Conservation (phyloP, 1,139 yeast genomes). For the Yamadazyma songkhlaensis region DNA sequence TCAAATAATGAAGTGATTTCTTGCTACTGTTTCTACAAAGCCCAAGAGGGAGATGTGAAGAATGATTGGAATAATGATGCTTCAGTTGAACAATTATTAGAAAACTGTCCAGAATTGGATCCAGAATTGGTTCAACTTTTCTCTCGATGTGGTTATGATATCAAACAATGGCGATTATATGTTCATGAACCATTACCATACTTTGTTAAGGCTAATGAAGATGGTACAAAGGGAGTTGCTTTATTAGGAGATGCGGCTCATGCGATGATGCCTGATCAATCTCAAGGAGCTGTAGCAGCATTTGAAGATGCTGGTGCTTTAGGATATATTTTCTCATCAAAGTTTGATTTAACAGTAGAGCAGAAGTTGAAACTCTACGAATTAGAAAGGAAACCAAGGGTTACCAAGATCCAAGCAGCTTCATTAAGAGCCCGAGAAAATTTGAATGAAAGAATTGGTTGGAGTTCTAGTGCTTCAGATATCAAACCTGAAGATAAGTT, state of each 20-base stretch:
- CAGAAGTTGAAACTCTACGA: conserved; percentile 22
- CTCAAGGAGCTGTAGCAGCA: conserved; percentile 42
- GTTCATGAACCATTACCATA: conserved; percentile 25
- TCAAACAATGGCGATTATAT: conserved; percentile 28
- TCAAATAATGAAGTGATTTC: conserved; percentile 22
- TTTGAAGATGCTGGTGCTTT: conserved; percentile 29
- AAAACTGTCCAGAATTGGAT: conserved; percentile 19
- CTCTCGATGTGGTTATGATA: conserved; percentile 24
- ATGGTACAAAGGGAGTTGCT: conserved; percentile 20
- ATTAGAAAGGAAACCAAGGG: conserved; percentile 22
- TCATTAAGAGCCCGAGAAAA: conserved; percentile 27
- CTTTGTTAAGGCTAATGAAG: conserved; percentile 17
- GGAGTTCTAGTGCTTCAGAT: conserved; percentile 19
- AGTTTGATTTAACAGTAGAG: conserved; percentile 17
- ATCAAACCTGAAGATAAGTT: conserved; percentile 18
- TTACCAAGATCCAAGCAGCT: conserved; percentile 25
- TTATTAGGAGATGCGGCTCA: conserved; percentile 40
- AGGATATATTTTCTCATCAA: conserved; percentile 13
- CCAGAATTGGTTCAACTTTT: conserved; percentile 20
- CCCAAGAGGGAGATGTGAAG: conserved; percentile 14
- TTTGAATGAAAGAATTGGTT: conserved; percentile 27
- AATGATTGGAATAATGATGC: conserved; percentile 23
- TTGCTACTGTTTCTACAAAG: conserved; percentile 23
- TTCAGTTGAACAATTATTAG: conserved; percentile 18
- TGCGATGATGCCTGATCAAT: conserved; percentile 39